Conservation (phyloP, 257 asterid genomes). For the Eucommia ulmoides region DNA sequence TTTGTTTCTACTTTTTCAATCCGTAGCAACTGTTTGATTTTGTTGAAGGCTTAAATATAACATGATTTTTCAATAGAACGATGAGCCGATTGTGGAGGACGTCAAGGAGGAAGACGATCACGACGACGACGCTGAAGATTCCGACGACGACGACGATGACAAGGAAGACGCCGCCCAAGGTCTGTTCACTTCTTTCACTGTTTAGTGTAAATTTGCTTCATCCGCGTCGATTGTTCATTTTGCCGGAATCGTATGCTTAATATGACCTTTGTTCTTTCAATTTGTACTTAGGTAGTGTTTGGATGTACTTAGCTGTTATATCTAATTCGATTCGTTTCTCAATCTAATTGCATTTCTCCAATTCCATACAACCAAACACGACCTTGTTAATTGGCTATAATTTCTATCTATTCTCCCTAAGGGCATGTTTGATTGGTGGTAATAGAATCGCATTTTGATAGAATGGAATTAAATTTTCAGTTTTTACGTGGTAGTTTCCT, state of each 20-base stretch:
- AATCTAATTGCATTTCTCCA: background rate
- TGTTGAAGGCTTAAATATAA: background rate
- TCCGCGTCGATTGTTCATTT: background rate
- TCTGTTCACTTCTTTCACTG: constrained; percentile 1
- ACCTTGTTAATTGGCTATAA: too few species aligned
- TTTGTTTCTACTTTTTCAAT: background rate
- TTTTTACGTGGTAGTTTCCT: too few species aligned
- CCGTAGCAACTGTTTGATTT: background rate
- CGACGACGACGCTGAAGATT: constrained; percentile 51
- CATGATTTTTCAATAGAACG: constrained; percentile 13
- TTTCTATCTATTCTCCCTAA: too few species aligned
- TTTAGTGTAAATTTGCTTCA: background rate
- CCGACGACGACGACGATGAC: constrained; percentile 71
- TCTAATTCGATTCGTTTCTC: background rate
- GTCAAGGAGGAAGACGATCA: constrained; percentile 72
- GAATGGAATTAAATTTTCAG: too few species aligned
- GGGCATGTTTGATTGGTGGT: too few species aligned
- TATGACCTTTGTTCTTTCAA: background rate
- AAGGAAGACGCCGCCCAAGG: constrained; percentile 52
- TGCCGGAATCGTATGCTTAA: too few species aligned
- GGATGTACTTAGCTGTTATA: background rate
- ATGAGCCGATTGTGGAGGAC: constrained; percentile 71
- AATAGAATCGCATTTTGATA: too few species aligned
- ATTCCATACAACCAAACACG: background rate
- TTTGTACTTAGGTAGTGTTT: background rate